Base-by-base conservation (phyloP, 2,329 filamentous ascomycete species). In the Beauveria scarabaeidicola region DNA sequence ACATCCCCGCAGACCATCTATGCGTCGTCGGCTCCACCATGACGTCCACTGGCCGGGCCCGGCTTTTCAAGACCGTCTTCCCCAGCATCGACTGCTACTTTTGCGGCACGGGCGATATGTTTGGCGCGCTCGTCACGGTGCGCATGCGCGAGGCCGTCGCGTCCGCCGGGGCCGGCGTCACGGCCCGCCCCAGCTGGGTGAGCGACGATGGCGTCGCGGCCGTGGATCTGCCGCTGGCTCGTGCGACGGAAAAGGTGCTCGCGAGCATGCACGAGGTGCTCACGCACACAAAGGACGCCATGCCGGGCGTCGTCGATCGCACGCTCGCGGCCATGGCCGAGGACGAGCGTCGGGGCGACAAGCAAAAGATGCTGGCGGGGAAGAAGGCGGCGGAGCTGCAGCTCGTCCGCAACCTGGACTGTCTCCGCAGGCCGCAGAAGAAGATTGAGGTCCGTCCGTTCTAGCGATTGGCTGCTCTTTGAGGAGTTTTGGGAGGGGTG, bases 81-180 rank as follows among this genome's bases (percentile, higher is more conserved):
- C 91, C 93, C 0, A 84, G 88, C 29, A 86, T 97, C 61, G 89
- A 96, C 69, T 90, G 91, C 74, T 96, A 94, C 79, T 99, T 97
- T 75, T 91, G 89, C 67, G 94, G 94, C 44, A 97, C 95, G 0
- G 94, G 94, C 51, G 94, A 99, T 76, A 97, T 99, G 93, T 97
- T 99, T 70, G 93, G 91, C 32, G 93, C 93, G 8, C 80, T 99
- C 50, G 91, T 91, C 69, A 85, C 96, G 1, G 90, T 90, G 44
- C 86, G 93, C 32, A 85, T 99, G 69, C 87, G 93, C 61, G 90
- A 97, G 77, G 91, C 90, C 27, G 88, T 90, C 2, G 74, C 68
- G 1, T 73, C 77, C 56, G 74, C 68, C 19, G 71, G 66, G 1
- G 69, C 63, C 50, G 63, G 66, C 25, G 74, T 96, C 4, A 73